These are phyloP conservation scores for Brassica hybrid DNA, from an alignment of 441 rosid species.

Conservation along the genomic window DNA sequence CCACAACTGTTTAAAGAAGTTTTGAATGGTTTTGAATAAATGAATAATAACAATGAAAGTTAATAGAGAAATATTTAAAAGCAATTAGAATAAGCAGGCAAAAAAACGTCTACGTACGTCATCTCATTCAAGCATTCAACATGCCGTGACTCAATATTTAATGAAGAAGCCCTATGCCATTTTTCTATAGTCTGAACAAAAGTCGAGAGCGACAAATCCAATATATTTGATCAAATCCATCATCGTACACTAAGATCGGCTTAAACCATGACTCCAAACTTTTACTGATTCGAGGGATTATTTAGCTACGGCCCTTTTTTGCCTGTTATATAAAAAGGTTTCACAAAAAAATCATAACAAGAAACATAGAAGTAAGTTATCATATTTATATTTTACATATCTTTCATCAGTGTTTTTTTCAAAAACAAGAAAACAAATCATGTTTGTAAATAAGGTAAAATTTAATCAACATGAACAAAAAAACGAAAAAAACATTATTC, in stretches of 20 bases:
- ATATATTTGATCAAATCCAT: not conserved
- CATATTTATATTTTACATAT: not conserved
- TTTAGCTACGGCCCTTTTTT: not conserved
- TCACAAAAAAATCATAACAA: not conserved
- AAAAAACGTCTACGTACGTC: not conserved
- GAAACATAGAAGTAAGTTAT: not conserved
- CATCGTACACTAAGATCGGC: not conserved
- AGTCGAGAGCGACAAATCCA: not conserved
- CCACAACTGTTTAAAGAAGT: not conserved
- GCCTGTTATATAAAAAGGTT: too few species aligned
- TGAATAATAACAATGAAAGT: not conserved
- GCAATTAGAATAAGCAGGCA: constrained; percentile 1
- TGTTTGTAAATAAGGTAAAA: not conserved
- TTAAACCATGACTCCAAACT: not conserved
- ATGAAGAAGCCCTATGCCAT: not conserved
- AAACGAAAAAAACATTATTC: not conserved
- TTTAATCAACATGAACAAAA: not conserved
- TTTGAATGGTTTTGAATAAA: not conserved
- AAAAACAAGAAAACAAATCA: not conserved
- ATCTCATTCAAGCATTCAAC: not conserved
- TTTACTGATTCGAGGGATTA: not conserved
- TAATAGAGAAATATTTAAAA: not conserved
- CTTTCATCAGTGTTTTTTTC: not conserved
- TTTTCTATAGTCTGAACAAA: not conserved
- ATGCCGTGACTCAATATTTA: not conserved